phyloP scores from a whole-genome alignment of 208 protist genomes.

The Wallacemonas collosoma region DNA sequence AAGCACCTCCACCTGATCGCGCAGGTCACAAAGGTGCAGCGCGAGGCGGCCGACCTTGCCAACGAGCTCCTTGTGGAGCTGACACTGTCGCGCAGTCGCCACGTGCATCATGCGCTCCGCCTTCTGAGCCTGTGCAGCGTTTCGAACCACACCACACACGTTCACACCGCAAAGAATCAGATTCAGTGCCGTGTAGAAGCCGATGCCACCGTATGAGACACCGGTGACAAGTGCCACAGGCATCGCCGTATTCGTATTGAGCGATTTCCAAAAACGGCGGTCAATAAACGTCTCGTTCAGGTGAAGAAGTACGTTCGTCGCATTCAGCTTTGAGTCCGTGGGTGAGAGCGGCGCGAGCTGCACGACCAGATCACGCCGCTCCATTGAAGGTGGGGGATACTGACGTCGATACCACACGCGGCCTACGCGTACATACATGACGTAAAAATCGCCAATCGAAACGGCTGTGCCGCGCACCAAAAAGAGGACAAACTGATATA shows the following conservation, averaged over 20 bases:
- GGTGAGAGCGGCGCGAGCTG: slow-evolving; percentile 63
- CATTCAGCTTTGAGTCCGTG: slow-evolving; percentile 35
- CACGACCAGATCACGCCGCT: slow-evolving; percentile 60
- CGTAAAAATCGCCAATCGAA: slow-evolving; percentile 56
- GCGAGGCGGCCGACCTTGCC: slow-evolving; percentile 42
- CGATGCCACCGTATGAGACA: slow-evolving; percentile 63
- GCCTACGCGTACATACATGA: slow-evolving; percentile 58
- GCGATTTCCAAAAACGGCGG: slow-evolving; percentile 54
- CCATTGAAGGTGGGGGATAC: slow-evolving; percentile 42
- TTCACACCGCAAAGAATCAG: slow-evolving; percentile 72
- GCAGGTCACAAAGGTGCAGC: slow-evolving; percentile 64
- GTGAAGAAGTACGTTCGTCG: slow-evolving; percentile 44
- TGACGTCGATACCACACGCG: slow-evolving; percentile 46
- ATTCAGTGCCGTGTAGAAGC: slow-evolving; percentile 72
- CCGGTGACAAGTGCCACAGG: slow-evolving; percentile 68
- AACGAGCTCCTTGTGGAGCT: slow-evolving; percentile 64
- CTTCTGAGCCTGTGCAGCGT: slow-evolving; percentile 25
- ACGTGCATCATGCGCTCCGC: slow-evolving; percentile 38
- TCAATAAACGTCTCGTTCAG: slow-evolving; percentile 66
- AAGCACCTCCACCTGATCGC: slow-evolving; percentile 47
- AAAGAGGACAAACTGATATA: slow-evolving; percentile 43
- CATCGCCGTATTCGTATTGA: slow-evolving; percentile 28
- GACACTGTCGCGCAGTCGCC: slow-evolving; percentile 56
- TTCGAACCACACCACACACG: slow-evolving; percentile 62
- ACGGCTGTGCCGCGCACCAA: slow-evolving; percentile 50